Base-by-base conservation (phyloP, 352 stramenopile genomes). In the Elongisporangium senticosum region DNA sequence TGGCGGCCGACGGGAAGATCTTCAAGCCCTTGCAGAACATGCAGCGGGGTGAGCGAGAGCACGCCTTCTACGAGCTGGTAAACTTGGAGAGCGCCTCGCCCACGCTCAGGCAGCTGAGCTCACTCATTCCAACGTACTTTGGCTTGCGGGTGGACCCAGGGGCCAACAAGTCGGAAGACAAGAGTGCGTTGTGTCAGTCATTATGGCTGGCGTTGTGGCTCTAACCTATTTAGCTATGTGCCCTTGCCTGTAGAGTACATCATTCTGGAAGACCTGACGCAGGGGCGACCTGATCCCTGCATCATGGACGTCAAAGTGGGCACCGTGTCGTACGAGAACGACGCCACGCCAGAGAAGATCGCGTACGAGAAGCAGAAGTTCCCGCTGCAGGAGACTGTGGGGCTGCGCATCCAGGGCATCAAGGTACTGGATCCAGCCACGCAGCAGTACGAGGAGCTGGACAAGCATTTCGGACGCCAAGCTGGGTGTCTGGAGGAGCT, bases 301-400 rank as follows among this genome's bases (percentile, higher is more conserved):
- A 86, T 98, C 51, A 97, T 99, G 77, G 96, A 99, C 72, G 78
- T 99, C 51, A 99, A 99, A 77, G 96, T 98, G 64, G 96, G 96
- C 49, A 93, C 80, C 37, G 77, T 87, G 65, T 97, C 95, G n/a
- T 98, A 95, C 66, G 96, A 98, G 65, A 75, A 90, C 24, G 71
- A 85, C 55, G 94, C 93, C 49, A 74, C 85, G 4, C 28, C 72
- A 15, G 90, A 95, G 49, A 98, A 98, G 67, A 87, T 96, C 67
- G 71, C 64, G 15, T 84, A 92, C 60, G 93, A 98, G 67, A 76
- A 70, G 55, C 72, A 72, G 49, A 99, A 99, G 63, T 99, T 98
- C 72, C 81, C 89, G 17, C 67, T 97, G 23, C 96, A 98, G 69
- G 74, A 83, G 59, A 72, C 51, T 17, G 85, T 97, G 49, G 96